Base-by-base conservation (phyloP, 176 grass and related monocot species). In the barley (Hordeum vulgare) region DNA sequence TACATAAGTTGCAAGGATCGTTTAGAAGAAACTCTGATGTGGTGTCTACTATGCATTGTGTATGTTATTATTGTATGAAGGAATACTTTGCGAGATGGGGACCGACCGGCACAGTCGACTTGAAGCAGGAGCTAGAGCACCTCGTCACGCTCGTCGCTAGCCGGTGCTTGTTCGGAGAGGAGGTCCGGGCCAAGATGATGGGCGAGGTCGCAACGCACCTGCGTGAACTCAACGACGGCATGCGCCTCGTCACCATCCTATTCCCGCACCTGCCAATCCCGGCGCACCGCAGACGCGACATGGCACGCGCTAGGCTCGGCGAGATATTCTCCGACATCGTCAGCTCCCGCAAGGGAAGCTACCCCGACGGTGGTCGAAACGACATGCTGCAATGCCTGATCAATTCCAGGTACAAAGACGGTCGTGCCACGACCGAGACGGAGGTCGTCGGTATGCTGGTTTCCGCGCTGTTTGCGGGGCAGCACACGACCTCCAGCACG, bases 381-480 rank as follows among this genome's bases (percentile, higher is more conserved):
- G 91, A 97, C 83, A 72, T 88, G 89, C 73, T 97, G 60, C 94
- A 97, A 81, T 81, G 77, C 69, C 86, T 93, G 13, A 61, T 93
- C 10, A 81, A 91, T 1, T 25, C 88, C 49, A 82, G 63, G 64
- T 93, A 93, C 86, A 97, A 71, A 72, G 81, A 91, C 67, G 94
- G 90, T 8, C 56, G 87, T 1, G 6, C 62, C 20, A 89, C 80
- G 7, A 91, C 88, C 1, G 81, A 93, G 25, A 37, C 59, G 17
- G 88, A 96, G 75, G 75, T 91, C 28, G 79, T 61, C 2, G 74
- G 94, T 5, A 70, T 93, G 58, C 76, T 91, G 21, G 79, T 89
- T 1, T 66, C 81, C 12, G 66, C 74, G 8, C 42, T 97, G 33
- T 87, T 91, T 69, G 91, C 81, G 4, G 88, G 88, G 4, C 84